Conservation (phyloP, 371 early-diverging fungal species). For the Mortierella sp. region DNA sequence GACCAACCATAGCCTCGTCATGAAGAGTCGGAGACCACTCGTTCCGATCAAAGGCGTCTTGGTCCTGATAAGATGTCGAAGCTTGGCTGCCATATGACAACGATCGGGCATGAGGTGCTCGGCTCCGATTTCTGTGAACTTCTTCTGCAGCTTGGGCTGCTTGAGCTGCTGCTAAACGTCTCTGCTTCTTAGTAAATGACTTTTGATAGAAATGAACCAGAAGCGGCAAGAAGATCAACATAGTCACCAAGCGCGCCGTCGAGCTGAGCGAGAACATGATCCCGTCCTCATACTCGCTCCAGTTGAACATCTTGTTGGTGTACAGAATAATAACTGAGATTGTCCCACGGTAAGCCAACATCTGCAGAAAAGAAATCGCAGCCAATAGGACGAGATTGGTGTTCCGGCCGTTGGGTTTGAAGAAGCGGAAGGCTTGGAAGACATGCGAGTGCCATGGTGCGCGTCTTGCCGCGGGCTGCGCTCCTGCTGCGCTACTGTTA, state of each 20-base stretch:
- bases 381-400: slow-evolving; percentile 49
- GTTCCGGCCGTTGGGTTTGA: slow-evolving; percentile 50
- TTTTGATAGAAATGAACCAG: slow-evolving; percentile 33
- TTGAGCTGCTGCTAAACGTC: not conserved
- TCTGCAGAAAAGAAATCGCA: slow-evolving; percentile 36
- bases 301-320: slow-evolving; percentile 38
- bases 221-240: slow-evolving; percentile 35
- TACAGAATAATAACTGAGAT: slow-evolving; percentile 46
- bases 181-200: slow-evolving; percentile 21
- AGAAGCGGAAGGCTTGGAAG: slow-evolving; percentile 27
- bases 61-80: not conserved
- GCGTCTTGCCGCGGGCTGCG: not conserved
- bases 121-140: too few relatives aligned
- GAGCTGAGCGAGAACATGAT: slow-evolving; percentile 34
- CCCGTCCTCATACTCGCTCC: slow-evolving; percentile 50
- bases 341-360: slow-evolving; percentile 38
- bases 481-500: not conserved
- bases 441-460: slow-evolving; percentile 45
- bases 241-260: slow-evolving; percentile 27
- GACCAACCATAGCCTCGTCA: not conserved
- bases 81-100: not conserved
- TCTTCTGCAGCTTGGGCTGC: not conserved
- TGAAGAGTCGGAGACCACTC: not conserved
- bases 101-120: not conserved
- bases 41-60: not conserved